Conservation (phyloP, 305 asterid genomes). For the Fraxinus sp. region DNA sequence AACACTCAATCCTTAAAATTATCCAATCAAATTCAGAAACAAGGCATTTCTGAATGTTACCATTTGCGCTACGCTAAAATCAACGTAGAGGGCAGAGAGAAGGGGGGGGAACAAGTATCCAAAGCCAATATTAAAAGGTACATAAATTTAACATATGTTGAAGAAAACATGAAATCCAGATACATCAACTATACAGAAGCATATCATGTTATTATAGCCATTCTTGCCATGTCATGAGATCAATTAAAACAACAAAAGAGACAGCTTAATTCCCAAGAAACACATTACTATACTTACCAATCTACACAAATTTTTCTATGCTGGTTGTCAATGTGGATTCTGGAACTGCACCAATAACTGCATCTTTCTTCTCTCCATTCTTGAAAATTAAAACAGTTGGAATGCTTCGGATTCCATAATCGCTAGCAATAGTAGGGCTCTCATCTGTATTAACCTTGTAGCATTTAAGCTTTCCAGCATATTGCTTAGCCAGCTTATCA, state of each 20-base stretch:
- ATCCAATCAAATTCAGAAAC: background rate
- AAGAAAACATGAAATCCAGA: slow-evolving; percentile 11
- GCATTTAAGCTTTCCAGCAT: slow-evolving; percentile 67
- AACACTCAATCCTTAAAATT: background rate
- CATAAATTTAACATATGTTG: slow-evolving; percentile 8
- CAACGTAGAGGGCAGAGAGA: background rate
- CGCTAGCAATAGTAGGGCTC: slow-evolving; percentile 63
- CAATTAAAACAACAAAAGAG: slow-evolving; percentile 15
- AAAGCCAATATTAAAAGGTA: slow-evolving; percentile 17
- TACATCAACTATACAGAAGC: slow-evolving; percentile 34
- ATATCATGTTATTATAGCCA: slow-evolving; percentile 15
- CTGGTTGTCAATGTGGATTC: slow-evolving; percentile 61
- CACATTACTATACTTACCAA: slow-evolving; percentile 19
- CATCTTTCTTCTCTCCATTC: slow-evolving; percentile 82
- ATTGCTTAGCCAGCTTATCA: slow-evolving; percentile 68
- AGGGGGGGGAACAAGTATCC: background rate
- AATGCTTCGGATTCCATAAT: slow-evolving; percentile 84
- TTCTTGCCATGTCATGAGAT: slow-evolving; percentile 7
- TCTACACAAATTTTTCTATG: slow-evolving; percentile 80
- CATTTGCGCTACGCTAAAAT: background rate
- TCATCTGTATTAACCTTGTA: slow-evolving; percentile 88
- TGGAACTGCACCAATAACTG: slow-evolving; percentile 88
- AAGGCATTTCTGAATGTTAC: background rate
- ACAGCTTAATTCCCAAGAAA: slow-evolving; percentile 12
- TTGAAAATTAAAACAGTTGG: slow-evolving; percentile 82